phyloP scores from a whole-genome alignment of 2,329 filamentous ascomycete genomes.

The Penicillium sclerotigenum region DNA sequence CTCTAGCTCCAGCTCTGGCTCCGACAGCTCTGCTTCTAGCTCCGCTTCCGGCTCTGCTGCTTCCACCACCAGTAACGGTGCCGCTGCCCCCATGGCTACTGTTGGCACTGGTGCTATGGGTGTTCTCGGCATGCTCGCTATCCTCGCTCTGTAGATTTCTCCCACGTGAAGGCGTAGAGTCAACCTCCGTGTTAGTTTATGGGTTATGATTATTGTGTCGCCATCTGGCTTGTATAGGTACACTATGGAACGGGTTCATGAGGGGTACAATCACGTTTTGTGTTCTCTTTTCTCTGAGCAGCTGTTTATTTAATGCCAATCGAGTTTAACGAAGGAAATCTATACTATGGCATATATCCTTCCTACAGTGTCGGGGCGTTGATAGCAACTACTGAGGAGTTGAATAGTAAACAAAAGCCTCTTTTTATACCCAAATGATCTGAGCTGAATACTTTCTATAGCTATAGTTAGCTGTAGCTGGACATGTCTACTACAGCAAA shows the following conservation, averaged over 20 bases:
- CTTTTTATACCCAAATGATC: neutral
- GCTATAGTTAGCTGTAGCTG: too few relatives aligned
- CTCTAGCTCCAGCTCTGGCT: constrained; percentile 14
- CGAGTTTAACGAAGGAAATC: constrained; percentile 7
- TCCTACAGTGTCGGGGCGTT: neutral
- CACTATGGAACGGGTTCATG: constrained; percentile 14
- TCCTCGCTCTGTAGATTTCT: constrained; percentile 39
- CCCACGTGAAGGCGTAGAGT: neutral
- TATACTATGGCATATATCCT: neutral
- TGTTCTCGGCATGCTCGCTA: constrained; percentile 42
- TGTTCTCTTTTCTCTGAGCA: constrained; percentile 2
- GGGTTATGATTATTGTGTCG: constrained; percentile 15
- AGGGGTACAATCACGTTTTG: constrained; percentile 2
- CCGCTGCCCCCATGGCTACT: constrained; percentile 32
- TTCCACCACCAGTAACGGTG: constrained; percentile 14
- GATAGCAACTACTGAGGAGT: neutral
- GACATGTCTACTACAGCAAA: too few relatives aligned
- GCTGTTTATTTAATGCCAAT: constrained; percentile 19
- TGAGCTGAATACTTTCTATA: neutral
- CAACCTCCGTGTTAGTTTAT: constrained; percentile 4
- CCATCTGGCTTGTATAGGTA: constrained; percentile 18
- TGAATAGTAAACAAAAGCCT: too few relatives aligned
- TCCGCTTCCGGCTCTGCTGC: constrained; percentile 11
- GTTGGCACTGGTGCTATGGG: constrained; percentile 36
- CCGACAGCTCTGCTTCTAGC: constrained; percentile 11